Evolutionary conservation across 2,329 filamentous ascomycete species (phyloP).

Genomic region (Byssoonygena ceratinophila): DNA sequence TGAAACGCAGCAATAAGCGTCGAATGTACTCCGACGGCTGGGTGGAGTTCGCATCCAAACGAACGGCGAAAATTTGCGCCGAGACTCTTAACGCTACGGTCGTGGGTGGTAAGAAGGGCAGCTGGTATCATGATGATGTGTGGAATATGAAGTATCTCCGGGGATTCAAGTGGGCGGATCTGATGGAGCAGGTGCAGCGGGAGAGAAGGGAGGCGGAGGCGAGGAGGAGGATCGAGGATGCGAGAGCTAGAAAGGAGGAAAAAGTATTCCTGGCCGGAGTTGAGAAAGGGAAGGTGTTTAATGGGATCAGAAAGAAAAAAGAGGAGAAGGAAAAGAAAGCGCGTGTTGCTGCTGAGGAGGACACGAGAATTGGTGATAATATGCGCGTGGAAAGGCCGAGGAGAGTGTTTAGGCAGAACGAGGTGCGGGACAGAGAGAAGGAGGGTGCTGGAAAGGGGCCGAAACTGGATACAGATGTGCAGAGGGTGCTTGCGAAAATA

Average conservation of each 20-base stretch:
- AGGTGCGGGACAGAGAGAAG: slow-evolving; percentile 23
- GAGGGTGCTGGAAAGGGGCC: slow-evolving; percentile 19
- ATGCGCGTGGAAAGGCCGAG: slow-evolving; percentile 19
- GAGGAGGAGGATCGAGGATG: slow-evolving; percentile 33
- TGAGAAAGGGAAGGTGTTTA: slow-evolving; percentile 31
- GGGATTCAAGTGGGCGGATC: slow-evolving; percentile 36
- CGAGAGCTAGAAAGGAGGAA: slow-evolving; percentile 35
- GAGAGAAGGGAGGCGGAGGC: slow-evolving; percentile 36
- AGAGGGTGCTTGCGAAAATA: slow-evolving; percentile 39
- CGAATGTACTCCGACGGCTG: slow-evolving; percentile 37
- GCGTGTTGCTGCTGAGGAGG: slow-evolving; percentile 16
- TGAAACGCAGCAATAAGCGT: slow-evolving; percentile 31
- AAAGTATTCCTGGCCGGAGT: slow-evolving; percentile 37
- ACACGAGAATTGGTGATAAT: slow-evolving; percentile 14
- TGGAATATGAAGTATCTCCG: slow-evolving; percentile 39
- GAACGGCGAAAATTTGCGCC: slow-evolving; percentile 36
- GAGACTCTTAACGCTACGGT: slow-evolving; percentile 37
- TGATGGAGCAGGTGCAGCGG: slow-evolving; percentile 37
- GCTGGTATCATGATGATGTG: slow-evolving; percentile 39
- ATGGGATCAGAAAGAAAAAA: slow-evolving; percentile 38
- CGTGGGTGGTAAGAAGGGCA: slow-evolving; percentile 36
- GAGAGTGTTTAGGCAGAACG: slow-evolving; percentile 36
- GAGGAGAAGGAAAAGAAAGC: slow-evolving; percentile 31
- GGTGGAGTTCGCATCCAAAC: slow-evolving; percentile 40
- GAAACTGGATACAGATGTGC: slow-evolving; percentile 29